Evolutionary conservation across 345 rosid species (phyloP).

Genomic region (Pseudoturritis turrita): DNA sequence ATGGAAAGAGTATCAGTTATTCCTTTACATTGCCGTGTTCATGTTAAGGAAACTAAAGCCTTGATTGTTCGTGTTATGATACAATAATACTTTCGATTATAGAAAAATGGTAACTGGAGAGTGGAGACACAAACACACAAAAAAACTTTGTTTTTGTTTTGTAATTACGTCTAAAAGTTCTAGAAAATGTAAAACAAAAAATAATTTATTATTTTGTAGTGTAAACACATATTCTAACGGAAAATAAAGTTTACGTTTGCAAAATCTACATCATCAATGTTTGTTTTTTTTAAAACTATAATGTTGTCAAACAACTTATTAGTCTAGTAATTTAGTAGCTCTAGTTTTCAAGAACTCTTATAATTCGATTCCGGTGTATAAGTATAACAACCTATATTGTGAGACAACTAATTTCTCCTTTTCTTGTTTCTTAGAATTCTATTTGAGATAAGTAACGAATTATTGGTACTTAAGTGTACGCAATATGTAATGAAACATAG

Average conservation of each 20-base stretch:
- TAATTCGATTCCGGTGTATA: background rate
- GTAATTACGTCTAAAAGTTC: background rate
- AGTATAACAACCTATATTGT: background rate
- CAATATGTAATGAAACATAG: background rate
- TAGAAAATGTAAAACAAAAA: background rate
- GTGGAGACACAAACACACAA: background rate
- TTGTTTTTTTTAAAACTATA: background rate
- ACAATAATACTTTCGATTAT: too few relatives aligned
- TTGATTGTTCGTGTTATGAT: too few relatives aligned
- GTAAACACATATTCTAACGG: background rate
- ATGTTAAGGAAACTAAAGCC: too few relatives aligned
- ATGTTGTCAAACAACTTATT: background rate
- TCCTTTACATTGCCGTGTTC: too few relatives aligned
- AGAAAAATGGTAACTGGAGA: too few relatives aligned
- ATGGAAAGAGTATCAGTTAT: too few relatives aligned
- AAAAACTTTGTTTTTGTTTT: background rate
- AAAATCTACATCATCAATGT: background rate
- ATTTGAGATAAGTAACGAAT: conserved; percentile 2
- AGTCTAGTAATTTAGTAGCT: background rate
- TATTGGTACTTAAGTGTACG: conserved; percentile 11
- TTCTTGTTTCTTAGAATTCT: background rate
- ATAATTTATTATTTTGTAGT: background rate
- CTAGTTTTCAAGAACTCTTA: background rate
- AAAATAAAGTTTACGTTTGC: too few relatives aligned
- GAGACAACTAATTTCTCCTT: background rate